Base-by-base conservation (phyloP, 192 early-diverging fungal genomes). In the Endogone sp. region DNA sequence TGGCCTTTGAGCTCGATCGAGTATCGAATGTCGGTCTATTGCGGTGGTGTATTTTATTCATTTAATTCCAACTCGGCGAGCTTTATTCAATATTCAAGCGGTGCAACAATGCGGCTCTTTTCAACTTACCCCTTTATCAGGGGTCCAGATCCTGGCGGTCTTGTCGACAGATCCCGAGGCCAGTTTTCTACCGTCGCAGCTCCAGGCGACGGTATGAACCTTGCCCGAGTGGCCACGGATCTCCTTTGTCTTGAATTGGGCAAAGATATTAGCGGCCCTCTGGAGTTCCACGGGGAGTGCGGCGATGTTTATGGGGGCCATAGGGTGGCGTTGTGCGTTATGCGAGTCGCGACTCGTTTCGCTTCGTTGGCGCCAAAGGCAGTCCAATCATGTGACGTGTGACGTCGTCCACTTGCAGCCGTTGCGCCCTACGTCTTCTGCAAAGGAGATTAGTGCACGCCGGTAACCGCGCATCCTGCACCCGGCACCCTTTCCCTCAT, bases 141-240 rank as follows among this genome's bases (percentile, higher is more conserved):
- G 78, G 20, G 79, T 81, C 87, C 89, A 92, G 29, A 92, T 81
- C 26, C 91, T 75, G 23, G 87, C 90, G 9, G 89, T 89, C 73
- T 91, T 85, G 65, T 92, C 91, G 4, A 87, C 85, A 13, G 91
- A 92, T 20, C 91, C 90, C 9, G 89, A 90, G 11, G 91, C 90
- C 37, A 91, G 65, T 65, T 75, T 78, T 62, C 80, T 69, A 21
- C 91, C 91, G 68, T 90, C 88, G 58, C 78, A 81, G 63, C 88
- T 92, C 91, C 91, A 92, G 2, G 85, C 90, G 0, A 92, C 90
- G 8, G 91, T 88, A 32, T 89, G 88, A 4, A 91, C 88, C 27
- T 85, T 86, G 60, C 76, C 62, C 54, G 75, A 77, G 56, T 86
- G 85, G 13, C 81, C 83, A 71, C 73, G 77, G 71, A 79, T 85